phyloP scores from a whole-genome alignment of 163 green algal genomes.

The Chlamydomonas reinhardtii region DNA sequence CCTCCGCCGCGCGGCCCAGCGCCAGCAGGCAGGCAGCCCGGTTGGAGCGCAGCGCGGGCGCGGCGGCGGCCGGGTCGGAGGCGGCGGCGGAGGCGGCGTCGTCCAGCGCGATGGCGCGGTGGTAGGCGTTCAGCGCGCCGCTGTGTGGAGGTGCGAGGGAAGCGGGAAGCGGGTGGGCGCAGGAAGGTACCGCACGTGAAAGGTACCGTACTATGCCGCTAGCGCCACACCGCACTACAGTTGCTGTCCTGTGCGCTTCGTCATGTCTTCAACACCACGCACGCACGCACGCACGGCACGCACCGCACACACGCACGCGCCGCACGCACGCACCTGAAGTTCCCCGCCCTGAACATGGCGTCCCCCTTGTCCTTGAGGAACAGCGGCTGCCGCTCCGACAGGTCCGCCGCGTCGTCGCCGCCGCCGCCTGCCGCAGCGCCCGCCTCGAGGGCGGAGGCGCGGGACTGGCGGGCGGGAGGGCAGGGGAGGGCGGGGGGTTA shows the following conservation, averaged over 20 bases:
- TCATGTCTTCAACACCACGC: too few species aligned
- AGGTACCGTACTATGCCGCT: too few species aligned
- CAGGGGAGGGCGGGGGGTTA: too few species aligned
- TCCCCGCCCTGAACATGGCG: conserved; percentile 67
- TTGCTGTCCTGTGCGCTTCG: too few species aligned
- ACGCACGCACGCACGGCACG: too few species aligned
- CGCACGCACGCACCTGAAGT: conserved; percentile 63
- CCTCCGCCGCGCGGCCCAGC: conserved; percentile 44
- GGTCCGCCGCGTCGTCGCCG: conserved; percentile 67
- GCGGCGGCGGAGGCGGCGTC: neutral
- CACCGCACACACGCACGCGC: too few species aligned
- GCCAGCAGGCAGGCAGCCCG: conserved; percentile 65
- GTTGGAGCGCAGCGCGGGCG: conserved; percentile 62
- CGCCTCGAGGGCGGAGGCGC: too few species aligned
- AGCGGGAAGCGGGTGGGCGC: too few species aligned
- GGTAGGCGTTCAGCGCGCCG: conserved; percentile 77
- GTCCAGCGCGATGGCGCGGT: conserved; percentile 67
- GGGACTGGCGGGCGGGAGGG: too few species aligned
- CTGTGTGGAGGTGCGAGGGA: conserved; percentile 5
- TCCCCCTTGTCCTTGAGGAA: conserved; percentile 89
- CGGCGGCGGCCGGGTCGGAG: neutral
- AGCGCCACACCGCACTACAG: too few species aligned
- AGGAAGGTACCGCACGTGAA: too few species aligned
- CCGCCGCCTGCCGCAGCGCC: too few species aligned
- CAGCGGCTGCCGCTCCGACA: conserved; percentile 77